Evolutionary conservation across 805 yeast species (phyloP).

Genomic region (Saturnispora quitensis): DNA sequence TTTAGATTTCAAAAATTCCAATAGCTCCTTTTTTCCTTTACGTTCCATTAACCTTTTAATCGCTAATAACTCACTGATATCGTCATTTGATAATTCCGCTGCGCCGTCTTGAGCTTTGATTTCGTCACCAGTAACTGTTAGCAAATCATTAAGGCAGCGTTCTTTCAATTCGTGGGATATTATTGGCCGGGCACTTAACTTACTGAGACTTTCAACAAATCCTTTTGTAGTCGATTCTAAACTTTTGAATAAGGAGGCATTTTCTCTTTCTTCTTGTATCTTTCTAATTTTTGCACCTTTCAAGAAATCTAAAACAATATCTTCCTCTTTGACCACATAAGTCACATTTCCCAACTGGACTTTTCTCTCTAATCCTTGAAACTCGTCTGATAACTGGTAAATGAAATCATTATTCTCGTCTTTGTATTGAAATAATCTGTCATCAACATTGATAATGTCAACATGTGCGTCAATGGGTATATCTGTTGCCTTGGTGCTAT

Average conservation of each 20-base stretch:
- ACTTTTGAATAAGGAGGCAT: conserved; percentile 23
- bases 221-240: conserved; percentile 22
- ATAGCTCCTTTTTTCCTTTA: conserved; percentile 60
- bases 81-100: conserved; percentile 23
- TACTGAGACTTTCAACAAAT: conserved; percentile 25
- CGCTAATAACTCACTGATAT: conserved; percentile 41
- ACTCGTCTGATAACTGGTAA: conserved; percentile 14
- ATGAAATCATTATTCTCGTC: conserved; percentile 3
- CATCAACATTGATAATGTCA: conserved; percentile 40
- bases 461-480: conserved; percentile 38
- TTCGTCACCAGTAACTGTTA: conserved; percentile 29
- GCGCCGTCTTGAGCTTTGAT: conserved; percentile 13
- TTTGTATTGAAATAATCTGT: conserved; percentile 19
- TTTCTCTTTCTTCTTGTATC: conserved; percentile 24
- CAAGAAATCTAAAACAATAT: conserved; percentile 61
- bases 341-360: conserved; percentile 29
- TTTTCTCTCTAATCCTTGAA: conserved; percentile 16
- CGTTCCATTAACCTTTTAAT: conserved; percentile 53
- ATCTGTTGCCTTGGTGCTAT: conserved; percentile 25
- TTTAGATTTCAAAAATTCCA: conserved; percentile 41
- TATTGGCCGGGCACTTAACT: conserved; percentile 27
- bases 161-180: conserved; percentile 23
- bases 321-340: conserved; percentile 58
- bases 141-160: conserved; percentile 40
- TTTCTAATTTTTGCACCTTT: conserved; percentile 37